Percentiles rank a stretch among this genome's conserved stretches.
Conservation (phyloP, 2,329 filamentous ascomycete species). For the Penicillium sp. region DNA sequence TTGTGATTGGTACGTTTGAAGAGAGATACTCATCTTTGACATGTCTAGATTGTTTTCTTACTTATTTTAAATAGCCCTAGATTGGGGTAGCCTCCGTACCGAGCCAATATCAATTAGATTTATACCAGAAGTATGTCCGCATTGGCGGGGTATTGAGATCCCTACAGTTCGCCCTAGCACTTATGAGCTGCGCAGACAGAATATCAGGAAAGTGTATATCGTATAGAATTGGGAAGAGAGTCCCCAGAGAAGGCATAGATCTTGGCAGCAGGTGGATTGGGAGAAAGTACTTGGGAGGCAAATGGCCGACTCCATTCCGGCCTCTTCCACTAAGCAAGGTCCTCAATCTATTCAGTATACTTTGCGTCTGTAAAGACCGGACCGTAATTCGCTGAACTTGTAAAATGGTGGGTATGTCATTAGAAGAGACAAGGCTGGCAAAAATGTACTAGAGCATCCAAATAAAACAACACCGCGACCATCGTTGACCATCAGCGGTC, state of each 20-base stretch:
- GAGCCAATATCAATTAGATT: neutral
- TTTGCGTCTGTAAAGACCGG: neutral
- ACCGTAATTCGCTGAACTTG: neutral
- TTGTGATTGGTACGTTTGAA: neutral
- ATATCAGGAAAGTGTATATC: no score
- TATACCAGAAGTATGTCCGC: neutral
- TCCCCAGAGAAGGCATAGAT: no score
- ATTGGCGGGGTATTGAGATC: no score
- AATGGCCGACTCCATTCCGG: no score
- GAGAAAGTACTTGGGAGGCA: no score
- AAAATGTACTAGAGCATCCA: slow-evolving; percentile 7
- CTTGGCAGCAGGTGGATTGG: no score
- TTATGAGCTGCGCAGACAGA: no score
- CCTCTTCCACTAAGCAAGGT: neutral
- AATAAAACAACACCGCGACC: neutral
- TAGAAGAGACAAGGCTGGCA: slow-evolving; percentile 4
- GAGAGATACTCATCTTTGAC: neutral
- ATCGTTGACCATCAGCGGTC: neutral
- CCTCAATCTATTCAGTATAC: neutral
- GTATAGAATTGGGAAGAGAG: no score
- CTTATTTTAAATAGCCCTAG: no score
- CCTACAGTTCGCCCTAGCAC: no score
- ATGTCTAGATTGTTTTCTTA: no score
- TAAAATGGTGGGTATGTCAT: slow-evolving; percentile 10
- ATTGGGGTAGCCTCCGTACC: no score